Base-by-base conservation (phyloP, 2,329 filamentous ascomycete species). In the Sclerotinia subarctica region DNA sequence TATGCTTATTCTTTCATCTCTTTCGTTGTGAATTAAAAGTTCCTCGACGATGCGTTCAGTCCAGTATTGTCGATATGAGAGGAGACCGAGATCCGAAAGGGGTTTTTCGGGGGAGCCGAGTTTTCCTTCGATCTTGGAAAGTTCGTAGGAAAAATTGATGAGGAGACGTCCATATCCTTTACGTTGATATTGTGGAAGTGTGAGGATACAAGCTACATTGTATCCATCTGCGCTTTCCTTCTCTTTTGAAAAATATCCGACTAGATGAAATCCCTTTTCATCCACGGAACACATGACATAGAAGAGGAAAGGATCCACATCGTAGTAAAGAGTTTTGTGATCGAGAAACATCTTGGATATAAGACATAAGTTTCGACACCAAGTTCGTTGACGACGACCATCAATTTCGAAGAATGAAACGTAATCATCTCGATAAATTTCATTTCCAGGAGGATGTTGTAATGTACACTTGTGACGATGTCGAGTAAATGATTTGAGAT, bases 231-330 rank as follows among this genome's bases (percentile, higher is more conserved):
- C 93, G 51, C 91, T 94, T 79, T 99, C 95, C 74, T 99, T 99
- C 79, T 99, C 95, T 78, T 99, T 99, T 67, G 92, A 96, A 79
- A 99, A 99, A 78, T 97, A 99, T n/a, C 95, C 95, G n/a, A 99
- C 92, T 62, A 99, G 86, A 76, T 98, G 95, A 75, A 91, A 95
- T 19, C 95, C 95, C 74, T 93, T 90, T 62, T 96, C 93, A 72
- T 94, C 92, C 73, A 91, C 88, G 52, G 89, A 90, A 35, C 92
- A 92, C 94, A 99, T 97, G 78, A 97, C 94, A 80, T 99, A 99
- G 82, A 99, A 99, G 47, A 99, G 81, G 77, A 99, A 99, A 0
- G 95, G 95, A 72, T 99, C 95, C n/a, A 99, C 95, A 75, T 99
- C 95, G 81, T 99, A 99, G 82, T 97, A 99, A 10, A 99, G 87